Evolutionary conservation across 148 eudicot species (phyloP).

Genomic region (Selenicereus undatus): DNA sequence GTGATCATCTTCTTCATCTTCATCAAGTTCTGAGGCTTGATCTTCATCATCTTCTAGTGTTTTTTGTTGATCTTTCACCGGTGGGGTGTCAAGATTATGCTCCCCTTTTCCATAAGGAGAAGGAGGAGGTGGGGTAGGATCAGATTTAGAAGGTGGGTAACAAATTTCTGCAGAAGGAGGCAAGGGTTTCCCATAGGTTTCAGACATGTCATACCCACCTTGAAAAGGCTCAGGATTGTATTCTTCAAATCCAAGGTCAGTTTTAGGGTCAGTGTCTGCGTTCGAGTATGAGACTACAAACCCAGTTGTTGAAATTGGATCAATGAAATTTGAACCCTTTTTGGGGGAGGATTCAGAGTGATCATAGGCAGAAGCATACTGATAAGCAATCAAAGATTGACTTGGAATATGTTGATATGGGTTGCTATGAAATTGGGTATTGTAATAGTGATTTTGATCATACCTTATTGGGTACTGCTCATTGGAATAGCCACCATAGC

Average conservation of each 20-base stretch:
- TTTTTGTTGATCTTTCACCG: background rate
- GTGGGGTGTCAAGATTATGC: background rate
- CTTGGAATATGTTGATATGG: constrained; percentile 20
- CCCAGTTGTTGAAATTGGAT: constrained; percentile 19
- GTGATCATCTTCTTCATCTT: constrained; percentile 8
- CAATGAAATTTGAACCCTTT: constrained; percentile 12
- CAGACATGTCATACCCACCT: constrained; percentile 61
- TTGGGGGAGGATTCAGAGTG: constrained; percentile 14
- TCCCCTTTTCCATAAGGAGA: constrained; percentile 30
- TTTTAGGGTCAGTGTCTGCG: constrained; percentile 20
- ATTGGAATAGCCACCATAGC: background rate
- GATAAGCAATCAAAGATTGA: constrained; percentile 26
- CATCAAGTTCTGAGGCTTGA: constrained; percentile 14
- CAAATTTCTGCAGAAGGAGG: constrained; percentile 59
- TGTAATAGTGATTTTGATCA: constrained; percentile 15
- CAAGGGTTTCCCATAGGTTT: constrained; percentile 64
- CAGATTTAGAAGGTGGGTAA: constrained; percentile 41
- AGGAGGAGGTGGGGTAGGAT: constrained; percentile 17
- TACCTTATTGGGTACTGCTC: constrained; percentile 21
- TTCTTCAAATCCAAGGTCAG: constrained; percentile 36
- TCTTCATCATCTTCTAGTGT: constrained; percentile 6
- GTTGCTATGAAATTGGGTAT: constrained; percentile 20
- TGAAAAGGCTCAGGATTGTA: constrained; percentile 52
- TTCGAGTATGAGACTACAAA: constrained; percentile 32
- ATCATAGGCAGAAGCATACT: constrained; percentile 12